These are phyloP conservation scores for Lecanosticta acicola DNA, from an alignment of 2,329 filamentous ascomycete genomes.

Conservation along the genomic window DNA sequence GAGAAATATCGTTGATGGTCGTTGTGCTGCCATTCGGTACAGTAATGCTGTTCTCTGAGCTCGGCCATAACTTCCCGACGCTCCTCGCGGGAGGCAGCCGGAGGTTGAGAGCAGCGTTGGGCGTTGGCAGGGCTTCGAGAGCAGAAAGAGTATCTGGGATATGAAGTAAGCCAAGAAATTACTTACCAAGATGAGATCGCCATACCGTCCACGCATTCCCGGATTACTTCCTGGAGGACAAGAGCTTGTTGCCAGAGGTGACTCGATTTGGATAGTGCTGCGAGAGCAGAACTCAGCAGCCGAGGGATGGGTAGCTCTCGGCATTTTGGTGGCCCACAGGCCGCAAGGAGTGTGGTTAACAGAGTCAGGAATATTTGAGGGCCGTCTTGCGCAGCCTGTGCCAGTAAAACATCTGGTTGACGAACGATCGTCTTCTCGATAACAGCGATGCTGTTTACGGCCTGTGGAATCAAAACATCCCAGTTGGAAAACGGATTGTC, in stretches of 20 bases:
- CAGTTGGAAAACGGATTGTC: conserved; percentile 60
- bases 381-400: conserved; percentile 30
- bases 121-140: conserved; percentile 32
- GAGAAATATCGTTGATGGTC: conserved; percentile 14
- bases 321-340: conserved; percentile 41
- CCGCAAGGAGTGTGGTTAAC: conserved; percentile 46
- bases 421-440: conserved; percentile 69
- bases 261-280: conserved; percentile 32
- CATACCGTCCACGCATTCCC: conserved; percentile 39
- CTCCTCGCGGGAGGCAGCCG: conserved; percentile 37
- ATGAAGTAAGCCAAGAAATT: conserved; percentile 18
- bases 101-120: conserved; percentile 24
- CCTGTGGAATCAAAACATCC: conserved; percentile 53
- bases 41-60: conserved; percentile 37
- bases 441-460: conserved; percentile 69
- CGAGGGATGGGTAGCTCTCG: conserved; percentile 37
- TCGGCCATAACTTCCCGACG: conserved; percentile 35
- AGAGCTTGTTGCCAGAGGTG: conserved; percentile 34
- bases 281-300: conserved; percentile 36
- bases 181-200: conserved; percentile 19
- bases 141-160: conserved; percentile 42
- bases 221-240: conserved; percentile 34
- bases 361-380: conserved; percentile 52
- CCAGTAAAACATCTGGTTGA: conserved; percentile 61
- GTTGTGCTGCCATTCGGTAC: conserved; percentile 38